phyloP scores from a whole-genome alignment of 495 filamentous ascomycete genomes.

The Hypoxylon lienhwacheense region DNA sequence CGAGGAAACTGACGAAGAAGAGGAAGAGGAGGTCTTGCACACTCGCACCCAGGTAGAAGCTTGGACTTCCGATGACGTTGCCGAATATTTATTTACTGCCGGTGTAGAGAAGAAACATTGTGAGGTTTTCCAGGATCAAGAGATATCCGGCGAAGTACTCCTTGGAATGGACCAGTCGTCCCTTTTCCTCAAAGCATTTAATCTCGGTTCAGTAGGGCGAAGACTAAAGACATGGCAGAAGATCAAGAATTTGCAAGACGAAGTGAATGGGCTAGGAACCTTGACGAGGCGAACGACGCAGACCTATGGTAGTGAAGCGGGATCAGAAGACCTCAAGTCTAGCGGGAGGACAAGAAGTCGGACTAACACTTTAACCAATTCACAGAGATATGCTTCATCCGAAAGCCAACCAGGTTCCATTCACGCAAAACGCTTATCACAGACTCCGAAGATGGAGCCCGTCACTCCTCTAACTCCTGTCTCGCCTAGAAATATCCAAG shows the following conservation, averaged over 20 bases:
- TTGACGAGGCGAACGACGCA: constrained; percentile 50
- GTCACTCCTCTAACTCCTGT: constrained; percentile 46
- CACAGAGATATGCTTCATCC: constrained; percentile 56
- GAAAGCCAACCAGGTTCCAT: constrained; percentile 45
- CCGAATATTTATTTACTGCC: constrained; percentile 76
- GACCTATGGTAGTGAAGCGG: constrained; percentile 57
- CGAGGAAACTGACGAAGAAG: constrained; percentile 79
- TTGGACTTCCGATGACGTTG: constrained; percentile 79
- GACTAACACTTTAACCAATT: constrained; percentile 75
- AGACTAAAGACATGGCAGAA: constrained; percentile 95
- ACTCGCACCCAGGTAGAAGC: constrained; percentile 65
- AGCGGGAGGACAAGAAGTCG: constrained; percentile 45
- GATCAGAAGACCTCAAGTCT: constrained; percentile 49
- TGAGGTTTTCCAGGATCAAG: constrained; percentile 91
- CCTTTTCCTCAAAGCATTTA: constrained; percentile 91
- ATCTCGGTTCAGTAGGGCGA: constrained; percentile 85
- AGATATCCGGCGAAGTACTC: constrained; percentile 91
- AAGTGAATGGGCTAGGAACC: constrained; percentile 56
- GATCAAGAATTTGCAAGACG: constrained; percentile 84
- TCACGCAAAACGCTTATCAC: constrained; percentile 47
- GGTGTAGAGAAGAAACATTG: constrained; percentile 86
- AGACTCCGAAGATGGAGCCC: constrained; percentile 47
- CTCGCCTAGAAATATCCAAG: constrained; percentile 50
- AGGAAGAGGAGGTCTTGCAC: constrained; percentile 57
- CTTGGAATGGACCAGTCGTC: constrained; percentile 93